Base-by-base conservation (phyloP, 345 rosid species). In the Salix koriyanagi region DNA sequence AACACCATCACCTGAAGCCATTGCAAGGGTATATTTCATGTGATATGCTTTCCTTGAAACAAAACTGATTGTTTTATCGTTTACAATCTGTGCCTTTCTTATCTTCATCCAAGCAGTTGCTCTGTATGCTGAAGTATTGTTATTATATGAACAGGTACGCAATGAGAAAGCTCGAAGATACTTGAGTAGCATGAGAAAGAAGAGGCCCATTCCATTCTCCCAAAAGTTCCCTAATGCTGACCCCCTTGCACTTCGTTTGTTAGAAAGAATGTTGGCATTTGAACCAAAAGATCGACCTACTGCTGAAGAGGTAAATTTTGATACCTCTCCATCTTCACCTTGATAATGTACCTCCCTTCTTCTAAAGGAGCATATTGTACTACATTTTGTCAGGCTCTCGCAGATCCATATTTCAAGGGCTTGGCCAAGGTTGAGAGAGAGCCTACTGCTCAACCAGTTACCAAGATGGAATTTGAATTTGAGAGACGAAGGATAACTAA, bases 111-210 rank as follows among this genome's bases (percentile, higher is more conserved):
- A 6, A 15, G 26, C 70, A 21, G 23, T 46, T 52, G 26, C 26
- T 13, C 52, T 21, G 7, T 48, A 56, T 68, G 37, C 86, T 87
- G 67, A 86, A 46, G 66, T 65, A 7, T 39, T 41, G 69, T 23
- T 54, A 65, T 81, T 60, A 60, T 75, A 61, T 75, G 75, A 76
- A 73, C 89, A 94, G 97, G 97, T 94, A 58, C 91, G 98, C 77
- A 94, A 94, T 79, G 98, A 94, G 87, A 94, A 94, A 86, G 98
- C 98, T 80, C 85, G 97, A 62, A 87, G 97, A 83, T 94, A 94
- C 88, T 86, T 92, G 65, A 88, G 98, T 88, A 91, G 97, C 87
- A 92, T 92, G 98, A 83, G 98, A 77, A 92, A 85, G 88, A 94
- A 94, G 85, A 94, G 90, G 78, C 90, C 94, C 52, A 69, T 91